Percentiles rank a stretch among this genome's conserved stretches.
phyloP scores from a whole-genome alignment of 2,329 filamentous ascomycete genomes.

The Daldinia sp. region DNA sequence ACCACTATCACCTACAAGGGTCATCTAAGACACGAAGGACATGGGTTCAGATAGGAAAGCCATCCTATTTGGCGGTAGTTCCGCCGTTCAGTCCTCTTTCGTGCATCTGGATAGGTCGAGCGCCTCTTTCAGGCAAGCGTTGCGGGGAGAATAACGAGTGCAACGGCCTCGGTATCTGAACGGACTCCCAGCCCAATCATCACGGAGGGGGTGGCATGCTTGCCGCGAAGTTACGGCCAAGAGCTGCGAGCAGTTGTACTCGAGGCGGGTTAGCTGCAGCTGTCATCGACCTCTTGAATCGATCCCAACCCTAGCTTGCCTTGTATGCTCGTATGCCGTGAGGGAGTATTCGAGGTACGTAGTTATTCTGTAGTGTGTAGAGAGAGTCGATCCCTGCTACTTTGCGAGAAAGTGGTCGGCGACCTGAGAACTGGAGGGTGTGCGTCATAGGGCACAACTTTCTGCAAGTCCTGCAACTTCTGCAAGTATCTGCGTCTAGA shows the following conservation, averaged over 20 bases:
- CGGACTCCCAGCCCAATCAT: conserved; percentile 40
- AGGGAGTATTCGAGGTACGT: conserved; percentile 43
- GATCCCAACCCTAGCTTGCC: conserved; percentile 23
- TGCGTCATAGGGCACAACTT: conserved; percentile 45
- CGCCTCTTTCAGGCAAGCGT: conserved; percentile 44
- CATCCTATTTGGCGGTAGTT: conserved; percentile 44
- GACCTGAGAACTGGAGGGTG: conserved; percentile 43
- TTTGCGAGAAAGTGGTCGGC: conserved; percentile 41
- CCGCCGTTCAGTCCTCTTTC: conserved; percentile 37
- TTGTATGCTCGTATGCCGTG: conserved; percentile 17
- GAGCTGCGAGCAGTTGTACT: conserved; percentile 44
- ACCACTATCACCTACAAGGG: conserved; percentile 42
- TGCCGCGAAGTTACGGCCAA: conserved; percentile 45
- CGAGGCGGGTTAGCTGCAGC: conserved; percentile 41
- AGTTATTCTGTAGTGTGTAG: conserved; percentile 22
- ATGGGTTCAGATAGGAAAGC: conserved; percentile 41
- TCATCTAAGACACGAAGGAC: conserved; percentile 40
- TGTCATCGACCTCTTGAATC: conserved; percentile 38
- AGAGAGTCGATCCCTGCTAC: conserved; percentile 44
- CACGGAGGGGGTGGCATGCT: conserved; percentile 32
- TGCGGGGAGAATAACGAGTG: conserved; percentile 42
- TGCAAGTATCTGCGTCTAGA: conserved; percentile 45
- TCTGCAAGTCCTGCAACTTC: conserved; percentile 14
- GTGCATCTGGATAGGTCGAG: conserved; percentile 40
- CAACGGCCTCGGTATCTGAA: conserved; percentile 43